phyloP scores from a whole-genome alignment of 2,329 filamentous ascomycete genomes.

The Penicillium expansum region DNA sequence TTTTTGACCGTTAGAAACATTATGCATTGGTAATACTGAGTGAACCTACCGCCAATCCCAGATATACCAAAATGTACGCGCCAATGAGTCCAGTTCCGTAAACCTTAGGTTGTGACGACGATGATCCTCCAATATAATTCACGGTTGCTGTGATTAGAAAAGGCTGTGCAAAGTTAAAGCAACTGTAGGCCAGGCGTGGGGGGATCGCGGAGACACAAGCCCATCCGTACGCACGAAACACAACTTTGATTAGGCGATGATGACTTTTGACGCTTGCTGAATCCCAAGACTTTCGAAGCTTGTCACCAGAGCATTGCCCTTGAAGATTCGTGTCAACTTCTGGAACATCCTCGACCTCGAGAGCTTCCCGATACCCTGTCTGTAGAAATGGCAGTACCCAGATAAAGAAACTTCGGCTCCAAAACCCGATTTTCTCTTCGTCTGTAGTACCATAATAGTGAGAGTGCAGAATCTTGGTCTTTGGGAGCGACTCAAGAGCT shows the following conservation, averaged over 20 bases:
- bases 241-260: not conserved
- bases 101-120: not conserved
- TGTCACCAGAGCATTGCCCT: not conserved
- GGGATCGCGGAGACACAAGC: not conserved
- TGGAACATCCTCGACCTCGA: not conserved
- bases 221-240: not conserved
- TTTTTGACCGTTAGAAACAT: not conserved
- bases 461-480: not conserved
- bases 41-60: not conserved
- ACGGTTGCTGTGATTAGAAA: constrained; percentile 1
- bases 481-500: not conserved
- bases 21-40: not conserved
- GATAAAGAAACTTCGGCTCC: not conserved
- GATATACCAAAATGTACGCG: not conserved
- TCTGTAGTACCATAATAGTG: not conserved
- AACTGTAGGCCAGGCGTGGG: not conserved
- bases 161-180: not conserved
- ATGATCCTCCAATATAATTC: not conserved
- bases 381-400: not conserved
- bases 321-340: not conserved
- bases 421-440: not conserved
- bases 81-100: not conserved
- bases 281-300: not conserved
- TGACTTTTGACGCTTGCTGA: not conserved
- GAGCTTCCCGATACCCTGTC: not conserved